Conservation (phyloP, 306 rosid species). For the Lagenaria siceraria region DNA sequence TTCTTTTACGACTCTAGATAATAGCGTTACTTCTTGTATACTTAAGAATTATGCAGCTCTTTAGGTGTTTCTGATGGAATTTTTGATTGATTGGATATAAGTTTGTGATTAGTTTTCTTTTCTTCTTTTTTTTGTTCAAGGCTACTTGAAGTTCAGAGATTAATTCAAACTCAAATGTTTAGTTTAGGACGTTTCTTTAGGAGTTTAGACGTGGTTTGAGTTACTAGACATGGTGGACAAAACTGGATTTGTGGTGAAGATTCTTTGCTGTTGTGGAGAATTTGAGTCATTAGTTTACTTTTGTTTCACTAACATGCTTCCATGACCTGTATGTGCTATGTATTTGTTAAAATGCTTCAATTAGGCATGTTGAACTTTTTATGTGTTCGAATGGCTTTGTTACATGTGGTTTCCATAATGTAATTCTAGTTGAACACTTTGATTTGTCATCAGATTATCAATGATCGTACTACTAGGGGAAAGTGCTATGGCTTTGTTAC, state of each 20-base stretch:
- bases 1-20: background rate
- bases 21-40: background rate
- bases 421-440: background rate
- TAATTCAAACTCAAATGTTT: background rate
- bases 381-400: background rate
- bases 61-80: background rate
- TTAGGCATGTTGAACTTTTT: background rate
- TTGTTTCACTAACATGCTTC: background rate
- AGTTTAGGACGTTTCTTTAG: background rate
- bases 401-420: background rate
- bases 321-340: background rate
- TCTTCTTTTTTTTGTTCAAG: background rate
- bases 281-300: background rate
- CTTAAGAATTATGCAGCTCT: background rate
- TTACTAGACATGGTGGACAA: background rate
- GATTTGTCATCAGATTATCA: conserved; percentile 49
- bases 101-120: background rate
- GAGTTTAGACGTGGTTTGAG: background rate
- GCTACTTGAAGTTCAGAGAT: background rate
- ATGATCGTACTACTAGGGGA: conserved; percentile 61
- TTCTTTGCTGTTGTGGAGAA: background rate
- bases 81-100: background rate
- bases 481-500: conserved; percentile 93
- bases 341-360: background rate
- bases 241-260: background rate